phyloP scores from a whole-genome alignment of 352 stramenopile genomes.

The Phytopythium montanum region DNA sequence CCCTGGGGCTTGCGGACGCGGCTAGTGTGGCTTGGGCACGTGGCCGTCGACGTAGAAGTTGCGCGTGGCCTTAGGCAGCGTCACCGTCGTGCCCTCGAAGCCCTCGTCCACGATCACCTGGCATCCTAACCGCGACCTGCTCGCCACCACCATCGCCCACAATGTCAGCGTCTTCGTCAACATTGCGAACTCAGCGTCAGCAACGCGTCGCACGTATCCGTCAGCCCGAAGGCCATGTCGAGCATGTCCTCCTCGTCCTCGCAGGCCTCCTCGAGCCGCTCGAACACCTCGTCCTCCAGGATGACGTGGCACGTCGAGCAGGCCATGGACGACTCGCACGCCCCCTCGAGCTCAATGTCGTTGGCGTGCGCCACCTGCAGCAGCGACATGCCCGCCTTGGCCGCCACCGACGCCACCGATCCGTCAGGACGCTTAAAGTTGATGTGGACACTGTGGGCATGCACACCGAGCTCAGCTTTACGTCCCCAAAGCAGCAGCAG shows the following conservation, averaged over 20 bases:
- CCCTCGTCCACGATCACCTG: conserved; percentile 88
- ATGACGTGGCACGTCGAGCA: conserved; percentile 99
- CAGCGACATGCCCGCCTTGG: conserved; percentile 81
- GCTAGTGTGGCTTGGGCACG: conserved; percentile 94
- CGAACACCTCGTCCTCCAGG: conserved; percentile 90
- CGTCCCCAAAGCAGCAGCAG: conserved; percentile 3
- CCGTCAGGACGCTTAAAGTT: conserved; percentile 71
- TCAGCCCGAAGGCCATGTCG: conserved; percentile 98
- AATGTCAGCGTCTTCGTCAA: too few species aligned
- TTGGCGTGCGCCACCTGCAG: conserved; percentile 92
- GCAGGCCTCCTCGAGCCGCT: conserved; percentile 85
- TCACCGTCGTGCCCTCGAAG: conserved; percentile 90
- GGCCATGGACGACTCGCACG: conserved; percentile 94
- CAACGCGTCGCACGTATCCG: conserved; percentile 78
- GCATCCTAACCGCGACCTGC: conserved; percentile 88
- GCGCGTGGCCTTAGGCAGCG: conserved; percentile 93
- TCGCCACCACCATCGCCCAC: neutral
- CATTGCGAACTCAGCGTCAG: neutral
- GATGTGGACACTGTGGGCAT: conserved; percentile 58
- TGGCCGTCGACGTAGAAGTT: conserved; percentile 99
- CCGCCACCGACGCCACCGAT: conserved; percentile 53
- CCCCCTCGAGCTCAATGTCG: conserved; percentile 94
- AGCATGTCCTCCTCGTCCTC: conserved; percentile 99
- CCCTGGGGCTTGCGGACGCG: neutral
- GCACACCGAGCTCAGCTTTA: neutral